Conservation (phyloP, 1,284 basidiomycete species). For the Cerrena zonata region DNA sequence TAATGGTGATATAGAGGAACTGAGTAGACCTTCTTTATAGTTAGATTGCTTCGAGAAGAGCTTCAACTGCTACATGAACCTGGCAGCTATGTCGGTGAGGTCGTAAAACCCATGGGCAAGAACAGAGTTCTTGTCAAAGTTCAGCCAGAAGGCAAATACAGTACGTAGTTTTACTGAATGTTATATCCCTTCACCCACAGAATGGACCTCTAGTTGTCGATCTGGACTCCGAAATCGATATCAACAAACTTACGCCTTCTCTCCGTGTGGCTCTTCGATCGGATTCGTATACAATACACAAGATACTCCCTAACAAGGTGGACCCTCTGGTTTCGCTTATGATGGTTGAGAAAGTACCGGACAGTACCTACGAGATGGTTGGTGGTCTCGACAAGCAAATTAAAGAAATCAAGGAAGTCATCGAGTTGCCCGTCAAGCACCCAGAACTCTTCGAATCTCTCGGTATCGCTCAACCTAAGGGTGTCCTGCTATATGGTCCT, state of each 20-base stretch:
- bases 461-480: conserved; percentile 97
- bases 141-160: conserved; percentile 98
- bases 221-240: conserved; percentile 83
- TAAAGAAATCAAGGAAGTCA: conserved; percentile 99
- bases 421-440: conserved; percentile 96
- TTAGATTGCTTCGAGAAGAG: conserved; percentile 86
- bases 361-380: conserved; percentile 99
- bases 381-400: conserved; percentile 98
- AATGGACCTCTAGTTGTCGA: conserved; percentile 95
- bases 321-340: conserved; percentile 93
- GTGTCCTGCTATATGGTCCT: conserved; percentile 92
- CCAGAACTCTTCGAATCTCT: conserved; percentile 95
- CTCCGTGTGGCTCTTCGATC: conserved; percentile 93
- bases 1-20: not conserved
- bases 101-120: conserved; percentile 99
- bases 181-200: too few species aligned
- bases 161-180: conserved; percentile 43
- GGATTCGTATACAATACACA: conserved; percentile 92
- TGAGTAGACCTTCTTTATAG: conserved; percentile 31
- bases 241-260: conserved; percentile 76
- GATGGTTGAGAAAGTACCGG: conserved; percentile 99
- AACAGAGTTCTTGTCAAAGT: conserved; percentile 98
- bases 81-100: conserved; percentile 95
- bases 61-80: conserved; percentile 93
- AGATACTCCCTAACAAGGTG: conserved; percentile 91